A percentile compares a stretch with the other conserved stretches of the same genome.
These are phyloP conservation scores for Aspergillus campestris DNA, from an alignment of 495 filamentous ascomycete genomes.

Conservation along the genomic window DNA sequence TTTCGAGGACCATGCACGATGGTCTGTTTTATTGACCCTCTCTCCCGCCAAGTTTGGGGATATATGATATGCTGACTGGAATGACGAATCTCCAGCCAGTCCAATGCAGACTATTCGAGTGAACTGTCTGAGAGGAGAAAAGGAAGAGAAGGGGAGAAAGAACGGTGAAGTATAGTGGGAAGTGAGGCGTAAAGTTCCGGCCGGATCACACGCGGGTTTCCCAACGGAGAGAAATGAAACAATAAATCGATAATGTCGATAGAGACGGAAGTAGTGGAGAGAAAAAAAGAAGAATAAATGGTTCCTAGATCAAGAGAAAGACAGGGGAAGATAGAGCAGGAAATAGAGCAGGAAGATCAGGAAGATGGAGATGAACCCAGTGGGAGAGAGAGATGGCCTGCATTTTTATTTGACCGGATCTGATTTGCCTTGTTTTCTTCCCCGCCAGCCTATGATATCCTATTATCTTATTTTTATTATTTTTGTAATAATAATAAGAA, in stretches of 20 bases:
- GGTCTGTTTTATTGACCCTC: no score
- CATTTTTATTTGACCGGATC: no score
- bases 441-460: no score
- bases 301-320: background rate
- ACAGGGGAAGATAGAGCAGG: background rate
- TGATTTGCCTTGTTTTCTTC: no score
- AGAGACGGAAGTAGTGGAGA: background rate
- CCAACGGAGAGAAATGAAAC: conserved; percentile 3
- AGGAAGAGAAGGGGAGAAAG: conserved; percentile 7
- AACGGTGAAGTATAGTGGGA: conserved; percentile 28
- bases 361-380: background rate
- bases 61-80: background rate
- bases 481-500: background rate
- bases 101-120: background rate
- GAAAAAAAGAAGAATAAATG: background rate
- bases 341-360: background rate
- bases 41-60: no score
- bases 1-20: background rate
- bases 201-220: conserved; percentile 8
- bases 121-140: conserved; percentile 7
- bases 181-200: conserved; percentile 19
- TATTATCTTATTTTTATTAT: background rate
- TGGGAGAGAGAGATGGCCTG: conserved; percentile 5
- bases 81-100: background rate
- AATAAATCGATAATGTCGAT: background rate